Evolutionary conservation across 1,284 basidiomycete genomes (phyloP).

Genomic region (Cutaneotrichosporon curvatum): DNA sequence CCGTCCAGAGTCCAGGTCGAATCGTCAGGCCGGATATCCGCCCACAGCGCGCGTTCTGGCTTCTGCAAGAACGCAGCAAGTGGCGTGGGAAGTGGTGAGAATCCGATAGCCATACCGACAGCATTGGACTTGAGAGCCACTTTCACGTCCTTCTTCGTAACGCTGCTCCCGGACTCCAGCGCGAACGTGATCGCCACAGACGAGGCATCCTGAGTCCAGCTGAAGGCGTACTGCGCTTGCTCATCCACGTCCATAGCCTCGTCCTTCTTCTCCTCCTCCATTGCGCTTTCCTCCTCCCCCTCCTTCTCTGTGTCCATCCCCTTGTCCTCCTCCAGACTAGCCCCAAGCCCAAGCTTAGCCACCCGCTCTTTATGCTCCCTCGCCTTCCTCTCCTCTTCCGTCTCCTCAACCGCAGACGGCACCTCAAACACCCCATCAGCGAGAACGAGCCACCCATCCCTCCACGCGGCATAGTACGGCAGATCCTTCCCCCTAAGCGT

Average conservation of each 20-base stretch:
- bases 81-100: conserved; percentile 31
- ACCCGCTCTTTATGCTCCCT: conserved; percentile 13
- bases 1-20: conserved; percentile 86
- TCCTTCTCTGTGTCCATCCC: background rate
- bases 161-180: conserved; percentile 62
- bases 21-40: conserved; percentile 58
- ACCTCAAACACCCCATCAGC: conserved; percentile 22
- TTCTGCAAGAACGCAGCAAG: conserved; percentile 53
- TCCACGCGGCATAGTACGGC: conserved; percentile 50
- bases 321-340: conserved; percentile 8
- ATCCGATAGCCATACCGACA: conserved; percentile 40
- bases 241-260: conserved; percentile 9
- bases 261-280: no score
- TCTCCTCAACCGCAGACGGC: conserved; percentile 6
- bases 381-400: conserved; percentile 14
- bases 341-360: conserved; percentile 31
- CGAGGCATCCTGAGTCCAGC: conserved; percentile 82
- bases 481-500: conserved; percentile 62
- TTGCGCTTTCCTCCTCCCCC: no score
- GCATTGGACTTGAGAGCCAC: conserved; percentile 60
- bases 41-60: conserved; percentile 64
- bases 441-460: conserved; percentile 33
- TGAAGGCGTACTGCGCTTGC: conserved; percentile 56
- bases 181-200: conserved; percentile 74
- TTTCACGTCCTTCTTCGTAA: conserved; percentile 56